Evolutionary conservation across 495 filamentous ascomycete genomes (phyloP), one percentile per base, ranked within the genome.

Genomic region (Penicillium bialowiezense): DNA sequence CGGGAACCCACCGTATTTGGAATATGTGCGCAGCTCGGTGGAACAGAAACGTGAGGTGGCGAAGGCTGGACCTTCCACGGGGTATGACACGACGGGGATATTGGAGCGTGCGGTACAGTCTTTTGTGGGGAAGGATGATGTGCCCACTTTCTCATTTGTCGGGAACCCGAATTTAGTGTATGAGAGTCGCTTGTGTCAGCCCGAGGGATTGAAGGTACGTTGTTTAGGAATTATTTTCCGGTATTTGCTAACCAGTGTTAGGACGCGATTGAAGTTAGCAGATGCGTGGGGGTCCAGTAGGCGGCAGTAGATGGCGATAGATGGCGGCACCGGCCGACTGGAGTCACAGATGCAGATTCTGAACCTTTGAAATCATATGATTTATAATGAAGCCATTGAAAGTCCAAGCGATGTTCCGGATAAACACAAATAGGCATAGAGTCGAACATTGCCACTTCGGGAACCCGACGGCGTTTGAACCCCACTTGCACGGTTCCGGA

Each of bases 161-260:
- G 88, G 89, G 0, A 86, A 90, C 56, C 87, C 88, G 14, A 78
- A 83, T 50, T 59, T 91, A 43, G 59, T 83, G 20, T 91, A 92
- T 62, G 63, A 84, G 55, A 91, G 86, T 55, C 67, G 69, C 44
- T 67, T 88, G 35, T 56, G 81, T 6, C 69, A 86, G 48, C 88
- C 87, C 44, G 88, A 70, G 50, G 67, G 68, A 12, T 17, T 50
- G 20, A 19, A 31, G 7, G 67, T 72, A 52, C 60, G 67, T 67
- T 32, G 49, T 9, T 32, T 33, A 3, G 26, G 19, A 23, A 21
- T 7, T 13, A 18, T 18, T 19, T 5, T 14, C 7, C 19, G 2
- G 28, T 21, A 9, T 17, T 39, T 47, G 12, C 51, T 62, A 44
- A 61, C 48, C 8, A 37, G 12, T 23, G 5, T 5, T 44, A 89